Base-by-base conservation (phyloP, 1,284 basidiomycete species). In the Earliella scabrosa region DNA sequence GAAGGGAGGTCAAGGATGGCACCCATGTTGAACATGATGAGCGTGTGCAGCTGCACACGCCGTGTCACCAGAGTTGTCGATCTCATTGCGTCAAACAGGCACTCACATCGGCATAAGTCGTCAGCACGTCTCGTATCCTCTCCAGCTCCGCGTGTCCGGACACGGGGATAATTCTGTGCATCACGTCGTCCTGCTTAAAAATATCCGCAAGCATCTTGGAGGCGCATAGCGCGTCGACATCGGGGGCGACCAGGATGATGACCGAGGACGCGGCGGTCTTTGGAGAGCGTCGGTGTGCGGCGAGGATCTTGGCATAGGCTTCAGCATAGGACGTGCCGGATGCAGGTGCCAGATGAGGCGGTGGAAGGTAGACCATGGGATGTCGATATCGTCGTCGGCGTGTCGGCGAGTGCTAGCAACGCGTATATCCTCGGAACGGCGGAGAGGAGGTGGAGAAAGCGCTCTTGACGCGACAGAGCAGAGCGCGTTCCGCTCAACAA, bases 21-120 rank as follows among this genome's bases (percentile, higher is more conserved):
- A 39, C 97, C 97, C 73, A 99, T 91, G 64, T 98, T 98, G 46
- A 99, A 74, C 41, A 99, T 82, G 49, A 99, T 86, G 45, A 99
- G 81, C 0, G 94, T 94, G 66, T 94, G 93, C 23, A 99, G 80
- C 92, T 98, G 31, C 7, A 36, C 14, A 8, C n/a, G n/a, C 43
- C 31, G 49, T 64, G 39, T 45, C 31, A 31, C 8, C 36, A 35
- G 55, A 35, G n/a, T 31, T 9, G 20, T 29, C 20, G 14, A 23
- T 4, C 20, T 11, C 10, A 26, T 10, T 14, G 14, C 10, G 14
- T 4, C 5, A n/a, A 34, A 14, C 20, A 26, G 35, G 34, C n/a
- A 71, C 81, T 63, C 64, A 94, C 93, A 76, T 95, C 91, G 44
- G 78, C 71, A 63, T 88, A 86, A 3, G 80, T 76, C 7, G 83